Percentiles rank a stretch among this genome's conserved stretches.
phyloP scores from a whole-genome alignment of 768 basidiomycete species.

The Hydnomerulius pinastri region DNA sequence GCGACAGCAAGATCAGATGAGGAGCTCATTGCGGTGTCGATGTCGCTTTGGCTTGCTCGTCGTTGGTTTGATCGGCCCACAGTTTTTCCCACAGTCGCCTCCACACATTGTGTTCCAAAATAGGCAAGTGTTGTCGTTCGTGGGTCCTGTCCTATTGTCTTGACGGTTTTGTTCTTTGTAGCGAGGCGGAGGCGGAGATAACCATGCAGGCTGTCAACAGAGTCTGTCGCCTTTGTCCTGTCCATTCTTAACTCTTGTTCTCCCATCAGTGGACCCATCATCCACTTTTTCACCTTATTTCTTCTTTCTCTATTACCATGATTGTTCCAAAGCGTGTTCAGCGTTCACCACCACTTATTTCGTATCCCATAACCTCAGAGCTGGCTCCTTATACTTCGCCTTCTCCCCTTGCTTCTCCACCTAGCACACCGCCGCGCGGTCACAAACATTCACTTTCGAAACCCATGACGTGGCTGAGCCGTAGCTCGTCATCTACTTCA shows the following conservation, averaged over 20 bases:
- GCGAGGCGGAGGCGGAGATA: not conserved
- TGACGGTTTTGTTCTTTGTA: constrained; percentile 7
- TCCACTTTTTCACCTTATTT: not conserved
- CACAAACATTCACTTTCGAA: constrained; percentile 42
- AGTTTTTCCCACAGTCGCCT: constrained; percentile 9
- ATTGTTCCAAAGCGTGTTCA: constrained; percentile 24
- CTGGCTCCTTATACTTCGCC: constrained; percentile 25
- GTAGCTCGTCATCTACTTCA: constrained; percentile 37
- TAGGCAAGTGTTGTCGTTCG: constrained; percentile 29
- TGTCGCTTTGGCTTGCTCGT: too few species aligned
- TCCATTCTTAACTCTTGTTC: constrained; percentile 8
- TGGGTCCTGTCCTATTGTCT: constrained; percentile 18
- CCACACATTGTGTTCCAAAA: constrained; percentile 22
- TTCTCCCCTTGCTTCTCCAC: constrained; percentile 29
- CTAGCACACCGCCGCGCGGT: constrained; percentile 27
- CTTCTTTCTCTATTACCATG: constrained; percentile 22
- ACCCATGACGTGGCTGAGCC: constrained; percentile 45
- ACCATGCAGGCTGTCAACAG: not conserved
- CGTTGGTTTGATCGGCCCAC: too few species aligned
- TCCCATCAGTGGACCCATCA: not conserved
- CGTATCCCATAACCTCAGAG: constrained; percentile 22
- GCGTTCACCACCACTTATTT: constrained; percentile 14
- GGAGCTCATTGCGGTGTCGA: not conserved
- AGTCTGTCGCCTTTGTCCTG: constrained; percentile 10
- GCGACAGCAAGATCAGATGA: constrained; percentile 3